These are phyloP conservation scores for Wickerhamomyces bovis DNA, from an alignment of 805 yeast species.

Conservation along the genomic window DNA sequence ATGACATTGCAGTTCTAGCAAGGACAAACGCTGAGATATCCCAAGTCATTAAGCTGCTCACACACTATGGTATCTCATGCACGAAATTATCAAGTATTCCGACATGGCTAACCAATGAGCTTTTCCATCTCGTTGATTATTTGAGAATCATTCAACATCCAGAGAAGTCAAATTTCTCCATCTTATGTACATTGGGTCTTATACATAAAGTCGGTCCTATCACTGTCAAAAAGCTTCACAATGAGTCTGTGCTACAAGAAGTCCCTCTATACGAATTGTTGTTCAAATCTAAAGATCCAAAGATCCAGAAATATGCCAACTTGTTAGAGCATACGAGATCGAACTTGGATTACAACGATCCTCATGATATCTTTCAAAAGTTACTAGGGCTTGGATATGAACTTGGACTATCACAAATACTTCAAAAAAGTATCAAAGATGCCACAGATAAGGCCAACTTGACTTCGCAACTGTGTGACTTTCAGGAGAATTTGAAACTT, in stretches of 20 bases:
- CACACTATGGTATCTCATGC: conserved; percentile 35
- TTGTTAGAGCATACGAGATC: conserved; percentile 14
- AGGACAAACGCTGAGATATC: conserved; percentile 47
- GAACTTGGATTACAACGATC: conserved; percentile 10
- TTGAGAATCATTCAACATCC: conserved; percentile 35
- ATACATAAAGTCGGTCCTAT: conserved; percentile 20
- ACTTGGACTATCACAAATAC: conserved; percentile 10
- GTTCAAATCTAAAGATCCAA: conserved; percentile 13
- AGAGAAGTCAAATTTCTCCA: conserved; percentile 22
- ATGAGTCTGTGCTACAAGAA: neutral
- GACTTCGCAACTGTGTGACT: conserved; percentile 27
- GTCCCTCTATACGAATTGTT: conserved; percentile 12
- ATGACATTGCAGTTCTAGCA: conserved; percentile 49
- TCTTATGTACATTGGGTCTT: conserved; percentile 22
- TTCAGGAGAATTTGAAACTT: conserved; percentile 30
- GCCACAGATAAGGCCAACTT: conserved; percentile 23
- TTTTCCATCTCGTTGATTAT: conserved; percentile 40
- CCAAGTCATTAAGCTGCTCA: conserved; percentile 32
- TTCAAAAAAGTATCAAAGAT: conserved; percentile 14
- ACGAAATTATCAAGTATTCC: conserved; percentile 41
- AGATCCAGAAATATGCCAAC: conserved; percentile 24
- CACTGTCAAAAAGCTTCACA: conserved; percentile 18
- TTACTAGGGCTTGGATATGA: conserved; percentile 10
- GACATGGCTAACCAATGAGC: conserved; percentile 43
- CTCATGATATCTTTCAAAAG: conserved; percentile 10